Conservation (phyloP, 2,329 filamentous ascomycete genomes). For the Pseudocercospora pini-densiflorae region DNA sequence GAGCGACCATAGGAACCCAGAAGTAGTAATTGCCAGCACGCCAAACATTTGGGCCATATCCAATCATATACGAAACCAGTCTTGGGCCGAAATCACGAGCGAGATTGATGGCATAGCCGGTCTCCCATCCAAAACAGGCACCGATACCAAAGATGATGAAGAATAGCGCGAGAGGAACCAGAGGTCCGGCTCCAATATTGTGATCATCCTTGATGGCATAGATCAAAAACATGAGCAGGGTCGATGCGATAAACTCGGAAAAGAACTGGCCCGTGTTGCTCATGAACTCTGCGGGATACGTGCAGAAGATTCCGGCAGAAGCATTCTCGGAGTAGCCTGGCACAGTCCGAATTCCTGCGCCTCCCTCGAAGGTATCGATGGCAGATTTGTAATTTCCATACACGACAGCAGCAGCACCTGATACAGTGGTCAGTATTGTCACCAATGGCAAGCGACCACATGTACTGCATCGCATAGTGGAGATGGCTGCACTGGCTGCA, state of each 20-base stretch:
- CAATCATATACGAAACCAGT: constrained; percentile 67
- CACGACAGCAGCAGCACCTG: constrained; percentile 50
- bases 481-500: constrained; percentile 43
- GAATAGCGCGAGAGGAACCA: constrained; percentile 66
- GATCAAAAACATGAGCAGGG: constrained; percentile 72
- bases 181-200: constrained; percentile 61
- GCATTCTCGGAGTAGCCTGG: constrained; percentile 58
- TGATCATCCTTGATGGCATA: constrained; percentile 67
- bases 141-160: constrained; percentile 76
- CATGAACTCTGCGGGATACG: constrained; percentile 71
- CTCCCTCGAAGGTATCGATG: constrained; percentile 51
- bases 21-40: constrained; percentile 72
- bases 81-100: constrained; percentile 74
- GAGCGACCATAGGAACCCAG: constrained; percentile 75
- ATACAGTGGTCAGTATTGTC: not conserved
- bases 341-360: constrained; percentile 62
- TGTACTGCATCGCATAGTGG: constrained; percentile 39
- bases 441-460: constrained; percentile 4
- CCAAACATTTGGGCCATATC: constrained; percentile 71
- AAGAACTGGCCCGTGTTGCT: constrained; percentile 71
- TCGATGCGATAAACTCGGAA: constrained; percentile 70
- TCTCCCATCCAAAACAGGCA: constrained; percentile 74
- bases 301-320: constrained; percentile 73
- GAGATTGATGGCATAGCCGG: constrained; percentile 75
- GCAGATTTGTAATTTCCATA: constrained; percentile 50